phyloP scores from a whole-genome alignment of 2,329 filamentous ascomycete genomes.

The Sporothrix brunneoviolacea region DNA sequence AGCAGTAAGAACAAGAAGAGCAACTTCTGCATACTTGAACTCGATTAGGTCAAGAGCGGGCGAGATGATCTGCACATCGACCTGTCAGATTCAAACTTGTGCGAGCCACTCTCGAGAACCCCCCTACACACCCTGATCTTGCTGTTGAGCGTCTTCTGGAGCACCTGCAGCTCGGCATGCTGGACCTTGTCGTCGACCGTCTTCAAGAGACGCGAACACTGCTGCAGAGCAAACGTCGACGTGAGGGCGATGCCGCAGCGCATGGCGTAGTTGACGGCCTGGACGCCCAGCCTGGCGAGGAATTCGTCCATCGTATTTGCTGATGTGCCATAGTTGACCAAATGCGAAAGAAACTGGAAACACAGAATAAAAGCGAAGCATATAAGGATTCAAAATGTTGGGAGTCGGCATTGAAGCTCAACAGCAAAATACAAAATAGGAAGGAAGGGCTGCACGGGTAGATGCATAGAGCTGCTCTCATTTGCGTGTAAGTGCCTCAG shows the following conservation, averaged over 20 bases:
- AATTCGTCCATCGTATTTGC: conserved; percentile 59
- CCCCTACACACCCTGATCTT: conserved; percentile 64
- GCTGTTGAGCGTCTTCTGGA: conserved; percentile 70
- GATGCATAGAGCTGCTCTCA: neutral
- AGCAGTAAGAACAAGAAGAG: neutral
- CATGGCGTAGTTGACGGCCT: conserved; percentile 90
- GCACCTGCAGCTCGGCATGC: conserved; percentile 57
- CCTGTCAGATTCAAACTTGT: too few relatives aligned
- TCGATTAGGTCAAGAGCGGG: conserved; percentile 90
- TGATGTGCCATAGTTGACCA: neutral
- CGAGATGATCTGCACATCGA: conserved; percentile 61
- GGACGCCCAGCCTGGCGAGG: conserved; percentile 47
- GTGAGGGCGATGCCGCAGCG: conserved; percentile 80
- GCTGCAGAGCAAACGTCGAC: conserved; percentile 74
- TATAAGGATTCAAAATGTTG: too few relatives aligned
- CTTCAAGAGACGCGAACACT: conserved; percentile 72
- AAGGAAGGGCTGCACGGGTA: too few relatives aligned
- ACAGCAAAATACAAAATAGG: too few relatives aligned
- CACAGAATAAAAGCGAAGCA: neutral
- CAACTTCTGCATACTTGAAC: conserved; percentile 56
- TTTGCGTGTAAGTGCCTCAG: neutral
- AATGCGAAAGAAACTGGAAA: neutral
- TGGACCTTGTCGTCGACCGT: conserved; percentile 65
- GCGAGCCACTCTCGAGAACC: fast-evolving
- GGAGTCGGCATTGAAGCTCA: too few relatives aligned